Base-by-base conservation (phyloP, 2,329 filamentous ascomycete genomes). In the Beauveria medogensis region DNA sequence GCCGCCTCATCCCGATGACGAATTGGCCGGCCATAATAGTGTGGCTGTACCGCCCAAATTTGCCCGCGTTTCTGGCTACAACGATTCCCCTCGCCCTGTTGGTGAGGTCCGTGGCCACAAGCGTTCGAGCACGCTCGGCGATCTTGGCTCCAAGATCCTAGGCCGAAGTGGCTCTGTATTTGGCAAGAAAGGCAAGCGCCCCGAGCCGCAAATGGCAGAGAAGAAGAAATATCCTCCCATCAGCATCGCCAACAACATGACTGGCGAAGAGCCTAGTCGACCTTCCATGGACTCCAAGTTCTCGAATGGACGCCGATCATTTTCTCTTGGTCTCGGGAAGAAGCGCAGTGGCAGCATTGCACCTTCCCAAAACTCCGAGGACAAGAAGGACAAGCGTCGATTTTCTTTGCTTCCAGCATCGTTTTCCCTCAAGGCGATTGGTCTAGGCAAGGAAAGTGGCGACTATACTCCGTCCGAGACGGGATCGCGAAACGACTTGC, bases 191-290 rank as follows among this genome's bases (percentile, higher is more conserved):
- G 72, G 72, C 66, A 80, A 80, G 70, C 82, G 47, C 6, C 57
- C 61, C 9, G 82, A 80, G 61, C 70, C 66, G 69, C 73, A 61
- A 75, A 80, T 64, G 85, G 74, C 90, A 71, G 86, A 87, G 85
- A 73, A 90, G 71, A 86, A 87, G 64, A 87, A 83, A 65, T 95
- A 97, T 69, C 93, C 93, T 60, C 93, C 93, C 4, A 89, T 93
- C 53, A 96, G 92, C 77, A 95, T 97, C 91, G 84, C 88, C 64
- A 88, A 88, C 64, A 79, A 85, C 2, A 84, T 89, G 73, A 78
- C 84, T 53, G 80, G 79, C 40, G 83, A 85, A 44, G 79, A 82
- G 56, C 74, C 80, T 14, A 68, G 67, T 1, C 80, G 89, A 53
- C 78, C 80, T 46, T 92, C 89, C 1, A 84, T 90, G 69, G 90